These are phyloP conservation scores for Raphanus raphanistrum DNA, from an alignment of 345 rosid genomes.

Conservation along the genomic window DNA sequence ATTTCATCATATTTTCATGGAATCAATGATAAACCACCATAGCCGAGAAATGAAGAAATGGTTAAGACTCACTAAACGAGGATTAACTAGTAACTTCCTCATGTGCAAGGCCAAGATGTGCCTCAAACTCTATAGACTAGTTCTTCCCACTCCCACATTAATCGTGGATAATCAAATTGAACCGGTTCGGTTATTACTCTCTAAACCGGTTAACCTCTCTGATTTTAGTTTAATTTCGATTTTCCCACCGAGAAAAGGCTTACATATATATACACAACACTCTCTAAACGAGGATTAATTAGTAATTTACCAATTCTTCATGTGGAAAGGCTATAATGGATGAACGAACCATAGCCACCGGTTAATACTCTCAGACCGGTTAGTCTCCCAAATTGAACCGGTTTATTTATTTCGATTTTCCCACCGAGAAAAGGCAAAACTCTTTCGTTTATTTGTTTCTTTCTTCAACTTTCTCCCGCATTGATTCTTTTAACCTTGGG, in stretches of 20 bases:
- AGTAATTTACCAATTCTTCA: too few relatives aligned
- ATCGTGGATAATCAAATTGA: not conserved
- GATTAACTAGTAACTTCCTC: not conserved
- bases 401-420: too few relatives aligned
- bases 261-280: too few relatives aligned
- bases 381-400: too few relatives aligned
- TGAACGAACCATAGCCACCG: too few relatives aligned
- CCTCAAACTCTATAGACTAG: not conserved
- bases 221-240: not conserved
- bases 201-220: not conserved
- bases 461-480: not conserved
- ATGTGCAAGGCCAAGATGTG: not conserved
- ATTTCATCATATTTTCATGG: not conserved
- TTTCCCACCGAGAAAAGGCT: constrained; percentile 1
- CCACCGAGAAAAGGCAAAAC: constrained; percentile 19
- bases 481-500: constrained; percentile 12
- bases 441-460: not conserved
- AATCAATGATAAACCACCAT: not conserved
- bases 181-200: not conserved
- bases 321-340: too few relatives aligned
- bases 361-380: too few relatives aligned
- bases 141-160: not conserved
- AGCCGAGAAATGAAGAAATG: not conserved
- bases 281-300: too few relatives aligned
- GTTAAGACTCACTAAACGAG: not conserved